Base-by-base conservation (phyloP, 139 green algal genomes). In the Tetradesmus lagerheimii region DNA sequence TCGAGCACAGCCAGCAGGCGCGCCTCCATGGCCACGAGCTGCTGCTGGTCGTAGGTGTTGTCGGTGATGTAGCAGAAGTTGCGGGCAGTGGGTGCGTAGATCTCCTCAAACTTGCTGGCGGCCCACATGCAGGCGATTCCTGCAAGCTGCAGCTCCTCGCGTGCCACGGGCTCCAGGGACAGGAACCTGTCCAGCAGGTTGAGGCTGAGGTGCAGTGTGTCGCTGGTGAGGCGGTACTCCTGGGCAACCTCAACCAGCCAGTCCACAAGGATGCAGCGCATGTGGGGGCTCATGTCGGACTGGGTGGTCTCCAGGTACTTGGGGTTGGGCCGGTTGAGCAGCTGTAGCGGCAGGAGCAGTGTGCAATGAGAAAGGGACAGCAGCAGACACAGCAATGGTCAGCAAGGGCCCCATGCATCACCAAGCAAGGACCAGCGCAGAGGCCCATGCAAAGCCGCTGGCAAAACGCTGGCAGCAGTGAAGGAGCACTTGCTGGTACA, bases 41-140 rank as follows among this genome's bases (percentile, higher is more conserved):
- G 92, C 50, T 97, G 89, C n/a, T 95, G 94, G 25, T 92, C 95
- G 94, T 99, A 99, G 11, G 97, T 99, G 95, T 99, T 98, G 93
- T 99, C 98, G 0, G 98, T 99, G 93, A 99, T 99, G 95, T 98
- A 99, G 89, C 94, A 97, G 87, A 99, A 99, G 75, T 99, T 97
- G 53, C 96, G 92, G 23, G 99, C 94, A 82, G 96, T 96, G 38
- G 97, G 97, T 11, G 98, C 95, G 88, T 99, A 99, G 75, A 99
- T 99, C 95, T 99, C 98, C 93, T 99, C 97, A 88, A 98, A 99
- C 92, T 99, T 99, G 86, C 96, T 91, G 3, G 98, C 98, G 29
- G 99, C 91, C 87, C 98, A 96, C 97, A 99, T 99, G 94, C 94
- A 97, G 3, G 97, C 95, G 57, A 99, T 95, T 80, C 98, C 98